Evolutionary conservation across 2,329 filamentous ascomycete species (phyloP), one percentile per base, ranked within the genome.

Genomic region (Raffaelea deltoideospora): DNA sequence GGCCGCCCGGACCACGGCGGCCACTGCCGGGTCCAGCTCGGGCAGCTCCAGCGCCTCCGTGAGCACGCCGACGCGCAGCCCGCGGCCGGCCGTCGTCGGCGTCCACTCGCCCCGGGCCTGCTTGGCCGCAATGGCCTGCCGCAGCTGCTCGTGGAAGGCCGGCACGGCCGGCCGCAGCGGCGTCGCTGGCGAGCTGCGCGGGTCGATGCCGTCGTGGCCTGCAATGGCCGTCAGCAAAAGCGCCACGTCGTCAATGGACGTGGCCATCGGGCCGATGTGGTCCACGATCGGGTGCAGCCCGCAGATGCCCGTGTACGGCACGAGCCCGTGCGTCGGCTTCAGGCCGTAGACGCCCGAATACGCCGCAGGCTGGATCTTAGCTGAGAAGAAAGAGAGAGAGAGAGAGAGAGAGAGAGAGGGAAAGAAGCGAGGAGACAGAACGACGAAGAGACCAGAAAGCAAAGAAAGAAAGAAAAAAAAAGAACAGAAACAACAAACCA

Each of bases 271-370:
- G 0, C 60, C 60, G 14, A 58, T 47, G 44, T 65, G 60, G 41
- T 67, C 63, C 30, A 61, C 54, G 39, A 56, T 56, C 0, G 55
- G 51, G 31, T 61, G 47, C 33, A 58, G 40, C 30, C 53, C 47
- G 27, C 53, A 51, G 8, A 63, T 59, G 1, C 63, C 64, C 1
- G 63, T 66, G 41, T 67, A 67, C 1, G 64, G 63, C 4, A 67
- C 53, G 4, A 67, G 47, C 0, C 64, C 63, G 46, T 60, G 56
- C 0, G 63, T 65, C 1, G 63, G 58, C 41, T 68, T 69, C 5
- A 61, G 46, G 6, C 58, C 58, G 34, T 60, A 60, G 20, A 60
- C 48, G 1, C 58, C 58, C 23, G 49, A 53, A 43, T 55, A 59
- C 0, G 55, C 47, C 5, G 58, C 54, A 3, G 58, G 58, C 36